Evolutionary conservation across 331 rosid species (phyloP).

Genomic region (Malus hybrid): DNA sequence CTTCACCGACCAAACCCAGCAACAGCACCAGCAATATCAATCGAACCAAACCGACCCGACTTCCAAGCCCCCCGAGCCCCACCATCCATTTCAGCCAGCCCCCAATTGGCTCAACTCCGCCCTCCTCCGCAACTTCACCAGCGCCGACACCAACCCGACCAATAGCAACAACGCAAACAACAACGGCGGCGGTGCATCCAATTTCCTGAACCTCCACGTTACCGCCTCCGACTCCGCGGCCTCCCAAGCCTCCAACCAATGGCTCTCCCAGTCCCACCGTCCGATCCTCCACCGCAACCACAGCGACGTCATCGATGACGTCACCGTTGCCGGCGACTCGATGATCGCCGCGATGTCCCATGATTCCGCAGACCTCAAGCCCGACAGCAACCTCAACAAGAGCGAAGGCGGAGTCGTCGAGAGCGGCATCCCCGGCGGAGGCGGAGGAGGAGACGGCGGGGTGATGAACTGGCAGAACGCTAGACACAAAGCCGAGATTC

Average conservation of each 20-base stretch:
- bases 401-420: constrained; percentile 30
- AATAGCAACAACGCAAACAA: constrained; percentile 11
- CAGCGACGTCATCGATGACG: constrained; percentile 66
- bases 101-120: constrained; percentile 99
- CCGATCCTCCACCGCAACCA: constrained; percentile 76
- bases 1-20: constrained; percentile 60
- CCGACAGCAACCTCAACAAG: constrained; percentile 28
- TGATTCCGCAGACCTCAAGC: constrained; percentile 52
- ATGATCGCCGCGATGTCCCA: constrained; percentile 51
- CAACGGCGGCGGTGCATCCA: constrained; percentile 4
- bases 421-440: constrained; percentile 18
- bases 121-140: constrained; percentile 48
- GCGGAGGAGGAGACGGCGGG: constrained; percentile 29
- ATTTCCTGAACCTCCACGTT: constrained; percentile 85
- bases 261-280: constrained; percentile 57
- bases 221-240: constrained; percentile 55
- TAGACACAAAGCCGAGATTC: constrained; percentile 71
- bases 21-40: constrained; percentile 10
- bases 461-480: constrained; percentile 85
- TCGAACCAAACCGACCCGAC: constrained; percentile 38
- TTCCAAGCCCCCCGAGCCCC: constrained; percentile 34
- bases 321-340: constrained; percentile 36
- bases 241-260: constrained; percentile 64
- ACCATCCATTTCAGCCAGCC: constrained; percentile 48
- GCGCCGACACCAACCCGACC: constrained; percentile 7